Conservation (phyloP, 441 rosid genomes). For the Eutrema salsugineum region DNA sequence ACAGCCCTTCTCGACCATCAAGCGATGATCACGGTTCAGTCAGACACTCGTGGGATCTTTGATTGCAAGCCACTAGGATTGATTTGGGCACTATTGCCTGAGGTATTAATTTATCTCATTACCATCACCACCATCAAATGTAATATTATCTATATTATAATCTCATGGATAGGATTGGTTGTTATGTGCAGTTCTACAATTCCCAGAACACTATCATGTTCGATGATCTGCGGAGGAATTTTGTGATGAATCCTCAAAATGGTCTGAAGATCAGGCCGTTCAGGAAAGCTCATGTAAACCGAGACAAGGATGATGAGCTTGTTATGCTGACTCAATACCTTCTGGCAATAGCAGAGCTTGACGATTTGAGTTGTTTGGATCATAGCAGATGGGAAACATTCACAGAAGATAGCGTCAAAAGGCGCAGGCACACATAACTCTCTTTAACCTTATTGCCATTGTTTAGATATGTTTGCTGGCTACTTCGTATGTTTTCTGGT, state of each 20-base stretch:
- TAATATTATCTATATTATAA: background rate
- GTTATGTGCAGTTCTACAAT: slow-evolving; percentile 64
- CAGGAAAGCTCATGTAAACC: slow-evolving; percentile 82
- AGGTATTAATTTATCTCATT: slow-evolving; percentile 42
- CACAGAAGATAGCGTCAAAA: slow-evolving; percentile 55
- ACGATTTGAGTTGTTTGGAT: slow-evolving; percentile 68
- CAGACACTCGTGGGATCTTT: slow-evolving; percentile 79
- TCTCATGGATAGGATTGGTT: slow-evolving; percentile 1
- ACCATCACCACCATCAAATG: background rate
- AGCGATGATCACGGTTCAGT: slow-evolving; percentile 94
- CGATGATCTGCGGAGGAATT: slow-evolving; percentile 85
- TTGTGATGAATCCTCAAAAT: slow-evolving; percentile 94
- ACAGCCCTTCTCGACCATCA: slow-evolving; percentile 91
- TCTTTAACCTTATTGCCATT: background rate
- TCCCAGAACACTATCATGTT: slow-evolving; percentile 93
- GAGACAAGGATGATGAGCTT: slow-evolving; percentile 88
- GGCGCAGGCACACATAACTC: slow-evolving; percentile 55
- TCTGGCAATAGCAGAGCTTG: slow-evolving; percentile 82
- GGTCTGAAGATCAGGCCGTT: slow-evolving; percentile 86
- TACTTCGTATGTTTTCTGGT: slow-evolving; percentile 4
- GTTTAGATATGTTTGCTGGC: slow-evolving; percentile 2
- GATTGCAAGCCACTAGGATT: slow-evolving; percentile 96
- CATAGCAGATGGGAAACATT: slow-evolving; percentile 77
- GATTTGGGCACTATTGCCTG: slow-evolving; percentile 88
- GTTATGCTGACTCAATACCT: slow-evolving; percentile 80